phyloP scores from a whole-genome alignment of 2,329 filamentous ascomycete genomes.

The Botrytis fabae region DNA sequence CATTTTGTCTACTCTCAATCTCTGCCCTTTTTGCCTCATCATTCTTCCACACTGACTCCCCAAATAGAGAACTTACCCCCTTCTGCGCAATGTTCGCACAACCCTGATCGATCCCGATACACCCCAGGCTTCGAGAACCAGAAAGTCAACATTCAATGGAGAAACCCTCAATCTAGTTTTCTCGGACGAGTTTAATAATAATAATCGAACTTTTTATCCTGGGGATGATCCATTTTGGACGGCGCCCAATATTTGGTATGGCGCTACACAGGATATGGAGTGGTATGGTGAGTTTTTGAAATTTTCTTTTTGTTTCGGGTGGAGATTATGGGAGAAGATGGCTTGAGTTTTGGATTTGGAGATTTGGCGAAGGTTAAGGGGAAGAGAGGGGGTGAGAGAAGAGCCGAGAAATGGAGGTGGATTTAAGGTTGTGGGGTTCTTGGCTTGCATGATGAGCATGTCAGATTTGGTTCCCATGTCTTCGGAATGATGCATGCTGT shows the following conservation, averaged over 20 bases:
- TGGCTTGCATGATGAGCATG: not conserved
- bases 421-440: not conserved
- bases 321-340: not conserved
- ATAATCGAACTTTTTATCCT: slow-evolving; percentile 54
- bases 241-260: slow-evolving; percentile 56
- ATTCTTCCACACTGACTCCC: too few species aligned
- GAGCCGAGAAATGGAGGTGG: not conserved
- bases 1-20: not conserved
- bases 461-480: not conserved
- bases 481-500: not conserved
- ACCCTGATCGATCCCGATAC: slow-evolving; percentile 55
- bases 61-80: slow-evolving; percentile 43
- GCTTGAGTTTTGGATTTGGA: not conserved
- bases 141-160: slow-evolving; percentile 47
- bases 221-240: slow-evolving; percentile 59
- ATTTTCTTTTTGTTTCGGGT: not conserved
- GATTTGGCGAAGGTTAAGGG: not conserved
- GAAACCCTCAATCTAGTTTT: slow-evolving; percentile 52
- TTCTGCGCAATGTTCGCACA: slow-evolving; percentile 49
- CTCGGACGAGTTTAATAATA: slow-evolving; percentile 56
- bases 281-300: slow-evolving; percentile 35
- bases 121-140: slow-evolving; percentile 47
- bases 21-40: too few species aligned
- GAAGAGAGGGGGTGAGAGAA: too few species aligned
- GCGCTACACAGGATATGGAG: slow-evolving; percentile 50